These are phyloP conservation scores for Coniferiporia weirii DNA, from an alignment of 1,284 basidiomycete species.

Conservation along the genomic window DNA sequence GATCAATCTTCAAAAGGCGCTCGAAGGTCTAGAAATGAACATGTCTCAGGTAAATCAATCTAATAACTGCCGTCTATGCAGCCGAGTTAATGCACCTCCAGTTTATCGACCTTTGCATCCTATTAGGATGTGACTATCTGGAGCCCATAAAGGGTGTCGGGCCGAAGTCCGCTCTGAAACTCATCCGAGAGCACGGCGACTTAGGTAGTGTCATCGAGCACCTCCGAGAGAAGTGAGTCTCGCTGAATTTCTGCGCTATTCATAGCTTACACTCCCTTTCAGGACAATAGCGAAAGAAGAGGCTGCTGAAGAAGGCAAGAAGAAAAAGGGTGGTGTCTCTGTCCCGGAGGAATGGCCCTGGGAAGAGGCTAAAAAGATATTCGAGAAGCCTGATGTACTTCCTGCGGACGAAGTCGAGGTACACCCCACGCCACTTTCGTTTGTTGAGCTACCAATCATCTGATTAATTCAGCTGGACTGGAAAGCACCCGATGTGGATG, in stretches of 20 bases:
- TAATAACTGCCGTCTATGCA: not conserved
- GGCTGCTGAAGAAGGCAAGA: conserved; percentile 42
- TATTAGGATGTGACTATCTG: conserved; percentile 97
- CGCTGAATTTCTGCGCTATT: not conserved
- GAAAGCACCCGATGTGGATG: conserved; percentile 91
- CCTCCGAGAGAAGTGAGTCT: conserved; percentile 68
- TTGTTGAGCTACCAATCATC: not conserved
- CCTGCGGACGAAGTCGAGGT: conserved; percentile 88
- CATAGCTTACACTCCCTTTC: not conserved
- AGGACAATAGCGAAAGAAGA: conserved; percentile 52
- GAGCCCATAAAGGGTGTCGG: conserved; percentile 95
- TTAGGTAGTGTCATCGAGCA: conserved; percentile 81
- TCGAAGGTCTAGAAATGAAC: conserved; percentile 86
- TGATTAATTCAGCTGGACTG: conserved; percentile 71
- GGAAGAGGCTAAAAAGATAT: conserved; percentile 90
- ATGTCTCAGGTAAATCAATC: conserved; percentile 72
- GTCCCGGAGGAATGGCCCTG: conserved; percentile 96
- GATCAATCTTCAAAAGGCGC: conserved; percentile 77
- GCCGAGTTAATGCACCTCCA: conserved; percentile 28
- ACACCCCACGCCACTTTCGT: conserved; percentile 15
- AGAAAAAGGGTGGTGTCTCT: conserved; percentile 60
- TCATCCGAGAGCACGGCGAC: conserved; percentile 82
- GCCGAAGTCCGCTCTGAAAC: conserved; percentile 92
- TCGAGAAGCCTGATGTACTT: conserved; percentile 84
- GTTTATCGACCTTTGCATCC: conserved; percentile 97